Evolutionary conservation across 371 early-diverging fungal species (phyloP).

Genomic region (Parasitella parasitica): DNA sequence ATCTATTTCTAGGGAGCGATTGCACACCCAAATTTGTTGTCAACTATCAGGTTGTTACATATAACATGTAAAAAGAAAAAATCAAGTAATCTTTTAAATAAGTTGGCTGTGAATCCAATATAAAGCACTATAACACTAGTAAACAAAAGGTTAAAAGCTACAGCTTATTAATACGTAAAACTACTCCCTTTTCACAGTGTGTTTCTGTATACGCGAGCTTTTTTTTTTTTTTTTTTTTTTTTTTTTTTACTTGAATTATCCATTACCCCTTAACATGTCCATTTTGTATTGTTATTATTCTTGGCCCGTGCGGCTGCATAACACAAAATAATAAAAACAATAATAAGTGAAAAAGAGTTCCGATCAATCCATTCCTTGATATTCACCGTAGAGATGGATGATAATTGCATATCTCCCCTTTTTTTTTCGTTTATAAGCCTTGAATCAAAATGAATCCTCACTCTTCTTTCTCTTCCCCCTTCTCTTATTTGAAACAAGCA

Average conservation of each 20-base stretch:
- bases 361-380: slow-evolving; percentile 32
- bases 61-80: neutral
- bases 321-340: slow-evolving; percentile 4
- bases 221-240: too few species aligned
- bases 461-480: neutral
- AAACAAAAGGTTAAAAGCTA: slow-evolving; percentile 1
- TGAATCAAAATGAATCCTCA: neutral
- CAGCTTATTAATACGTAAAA: neutral
- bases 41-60: neutral
- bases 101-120: slow-evolving; percentile 16
- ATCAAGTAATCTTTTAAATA: slow-evolving; percentile 13
- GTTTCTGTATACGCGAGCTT: neutral
- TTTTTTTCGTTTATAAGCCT: neutral
- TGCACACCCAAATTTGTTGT: neutral
- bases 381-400: slow-evolving; percentile 15
- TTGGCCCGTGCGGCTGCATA: slow-evolving; percentile 31
- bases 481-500: neutral
- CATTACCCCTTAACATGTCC: neutral
- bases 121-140: neutral
- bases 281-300: slow-evolving; percentile 1
- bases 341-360: slow-evolving; percentile 25
- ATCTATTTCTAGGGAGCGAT: neutral
- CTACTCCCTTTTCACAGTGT: neutral
- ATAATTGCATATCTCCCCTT: slow-evolving; percentile 18
- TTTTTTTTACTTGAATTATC: too few species aligned